phyloP scores from a whole-genome alignment of 306 rosid species.

The Lotus japonicus region DNA sequence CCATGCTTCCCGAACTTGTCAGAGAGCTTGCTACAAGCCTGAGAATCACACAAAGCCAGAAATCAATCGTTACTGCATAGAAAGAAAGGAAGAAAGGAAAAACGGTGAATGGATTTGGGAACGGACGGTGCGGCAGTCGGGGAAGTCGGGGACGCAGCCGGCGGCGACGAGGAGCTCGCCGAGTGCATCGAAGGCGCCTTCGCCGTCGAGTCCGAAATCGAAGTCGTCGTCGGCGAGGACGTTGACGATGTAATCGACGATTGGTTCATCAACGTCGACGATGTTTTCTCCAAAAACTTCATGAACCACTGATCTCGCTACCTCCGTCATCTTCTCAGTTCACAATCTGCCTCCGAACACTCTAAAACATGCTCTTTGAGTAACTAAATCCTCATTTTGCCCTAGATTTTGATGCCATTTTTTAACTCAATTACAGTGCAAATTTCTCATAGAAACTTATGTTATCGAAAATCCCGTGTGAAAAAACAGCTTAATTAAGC shows the following conservation, averaged over 20 bases:
- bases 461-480: no score
- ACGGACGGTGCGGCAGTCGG: conserved; percentile 81
- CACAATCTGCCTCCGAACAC: not conserved
- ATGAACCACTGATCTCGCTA: conserved; percentile 84
- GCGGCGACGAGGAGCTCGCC: conserved; percentile 92
- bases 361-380: no score
- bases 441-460: no score
- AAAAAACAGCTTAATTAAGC: no score
- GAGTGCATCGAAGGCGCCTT: conserved; percentile 80
- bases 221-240: conserved; percentile 98
- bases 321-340: conserved; percentile 58
- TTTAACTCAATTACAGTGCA: no score
- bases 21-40: conserved; percentile 74
- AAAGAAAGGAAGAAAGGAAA: not conserved
- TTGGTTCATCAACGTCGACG: conserved; percentile 78
- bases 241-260: conserved; percentile 78
- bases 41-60: not conserved
- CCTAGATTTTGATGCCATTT: no score
- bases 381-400: no score
- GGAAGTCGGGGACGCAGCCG: conserved; percentile 61
- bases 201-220: conserved; percentile 86
- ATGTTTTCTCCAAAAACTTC: conserved; percentile 69
- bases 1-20: conserved; percentile 95
- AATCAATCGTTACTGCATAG: not conserved
- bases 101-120: not conserved